These are phyloP conservation scores for Cladosporium sp. DNA, from an alignment of 2,329 filamentous ascomycete species.

Conservation along the genomic window DNA sequence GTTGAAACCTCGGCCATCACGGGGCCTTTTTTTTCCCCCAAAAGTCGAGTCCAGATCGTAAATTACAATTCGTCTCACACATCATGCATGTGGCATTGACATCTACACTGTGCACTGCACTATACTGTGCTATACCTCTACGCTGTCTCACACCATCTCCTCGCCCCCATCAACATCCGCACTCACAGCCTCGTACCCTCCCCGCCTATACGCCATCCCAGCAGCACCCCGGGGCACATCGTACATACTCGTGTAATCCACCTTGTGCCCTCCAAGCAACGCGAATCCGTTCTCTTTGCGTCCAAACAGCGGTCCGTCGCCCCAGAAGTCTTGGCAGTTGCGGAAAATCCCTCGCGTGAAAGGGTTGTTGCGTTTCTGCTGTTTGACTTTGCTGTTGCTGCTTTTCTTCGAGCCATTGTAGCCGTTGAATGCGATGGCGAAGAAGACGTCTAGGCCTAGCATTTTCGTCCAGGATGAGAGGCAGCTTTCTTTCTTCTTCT, in stretches of 20 bases:
- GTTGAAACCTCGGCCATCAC: too few relatives aligned
- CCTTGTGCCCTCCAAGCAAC: slow-evolving; percentile 68
- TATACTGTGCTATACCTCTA: too few relatives aligned
- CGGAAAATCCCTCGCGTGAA: slow-evolving; percentile 78
- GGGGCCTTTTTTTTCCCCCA: too few relatives aligned
- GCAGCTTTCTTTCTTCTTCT: slow-evolving; percentile 60
- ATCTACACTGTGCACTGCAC: too few relatives aligned
- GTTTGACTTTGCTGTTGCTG: slow-evolving; percentile 23
- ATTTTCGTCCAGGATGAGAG: slow-evolving; percentile 77
- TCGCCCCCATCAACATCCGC: slow-evolving; percentile 56
- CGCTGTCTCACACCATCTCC: slow-evolving; percentile 18
- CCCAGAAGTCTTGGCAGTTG: slow-evolving; percentile 97
- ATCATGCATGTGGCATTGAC: too few relatives aligned
- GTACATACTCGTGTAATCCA: slow-evolving; percentile 89
- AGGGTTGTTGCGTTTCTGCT: slow-evolving; percentile 60
- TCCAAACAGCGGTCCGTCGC: slow-evolving; percentile 79
- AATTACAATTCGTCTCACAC: too few relatives aligned
- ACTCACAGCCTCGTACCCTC: slow-evolving; percentile 61
- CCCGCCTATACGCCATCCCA: slow-evolving; percentile 56
- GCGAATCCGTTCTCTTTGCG: slow-evolving; percentile 68
- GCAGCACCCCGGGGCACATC: slow-evolving; percentile 71
- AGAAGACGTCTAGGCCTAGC: slow-evolving; percentile 87
- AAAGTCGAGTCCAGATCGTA: too few relatives aligned
- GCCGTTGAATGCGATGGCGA: slow-evolving; percentile 80
- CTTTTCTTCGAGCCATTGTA: slow-evolving; percentile 51